Evolutionary conservation across 495 filamentous ascomycete species (phyloP).

Genomic region (Trichocladium uniseriatum): DNA sequence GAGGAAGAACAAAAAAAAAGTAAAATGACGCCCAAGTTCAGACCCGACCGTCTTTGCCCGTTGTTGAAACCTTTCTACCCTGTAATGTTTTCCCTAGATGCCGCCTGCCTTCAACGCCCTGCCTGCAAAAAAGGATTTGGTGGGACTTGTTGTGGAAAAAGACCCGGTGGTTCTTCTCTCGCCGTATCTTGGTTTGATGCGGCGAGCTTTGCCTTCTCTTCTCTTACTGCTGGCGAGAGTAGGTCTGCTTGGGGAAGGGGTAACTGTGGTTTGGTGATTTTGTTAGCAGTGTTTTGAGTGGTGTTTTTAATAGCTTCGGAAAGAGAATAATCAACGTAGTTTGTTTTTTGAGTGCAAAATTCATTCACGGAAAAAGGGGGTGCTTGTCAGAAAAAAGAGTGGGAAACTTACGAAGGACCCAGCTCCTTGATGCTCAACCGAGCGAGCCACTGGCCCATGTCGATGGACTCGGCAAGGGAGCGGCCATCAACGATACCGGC

Average conservation of each 20-base stretch:
- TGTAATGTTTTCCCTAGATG: slow-evolving; percentile 8
- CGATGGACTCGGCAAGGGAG: slow-evolving; percentile 60
- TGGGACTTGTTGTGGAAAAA: not conserved
- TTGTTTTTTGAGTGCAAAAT: not conserved
- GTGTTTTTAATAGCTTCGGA: too few species aligned
- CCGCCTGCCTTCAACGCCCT: slow-evolving; percentile 14
- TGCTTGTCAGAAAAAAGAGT: not conserved
- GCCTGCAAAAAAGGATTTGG: slow-evolving; percentile 10
- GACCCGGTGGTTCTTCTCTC: not conserved
- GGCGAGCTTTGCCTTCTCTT: not conserved
- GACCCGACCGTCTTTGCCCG: slow-evolving; percentile 5
- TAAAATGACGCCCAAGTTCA: too few species aligned
- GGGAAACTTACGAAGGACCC: slow-evolving; percentile 76
- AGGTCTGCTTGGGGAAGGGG: slow-evolving; percentile 68
- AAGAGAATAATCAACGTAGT: not conserved
- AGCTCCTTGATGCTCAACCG: slow-evolving; percentile 84
- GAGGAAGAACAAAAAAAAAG: not conserved
- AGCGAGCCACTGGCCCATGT: slow-evolving; percentile 94
- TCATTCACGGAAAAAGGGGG: not conserved
- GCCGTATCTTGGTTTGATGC: not conserved
- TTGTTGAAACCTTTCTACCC: slow-evolving; percentile 29
- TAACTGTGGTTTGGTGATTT: slow-evolving; percentile 9
- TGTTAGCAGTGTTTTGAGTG: not conserved
- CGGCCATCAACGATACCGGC: slow-evolving; percentile 83
- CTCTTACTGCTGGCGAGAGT: slow-evolving; percentile 31